Percentiles rank a stretch among this genome's conserved stretches.
phyloP scores from a whole-genome alignment of 208 protist genomes.

The Vickermania ingenoplastis region DNA sequence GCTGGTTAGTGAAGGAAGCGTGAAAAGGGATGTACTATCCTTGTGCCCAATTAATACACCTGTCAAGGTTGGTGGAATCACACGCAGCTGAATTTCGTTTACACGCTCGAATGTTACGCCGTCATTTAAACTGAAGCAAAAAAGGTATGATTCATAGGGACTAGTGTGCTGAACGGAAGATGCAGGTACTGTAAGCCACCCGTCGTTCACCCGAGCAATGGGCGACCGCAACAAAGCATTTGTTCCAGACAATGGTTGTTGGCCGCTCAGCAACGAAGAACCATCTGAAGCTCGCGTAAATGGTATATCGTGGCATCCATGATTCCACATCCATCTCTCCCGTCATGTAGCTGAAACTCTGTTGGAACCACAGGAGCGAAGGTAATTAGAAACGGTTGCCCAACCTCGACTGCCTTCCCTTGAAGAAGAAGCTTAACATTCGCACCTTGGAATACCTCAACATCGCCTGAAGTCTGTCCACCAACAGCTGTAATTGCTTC shows the following conservation, averaged over 20 bases:
- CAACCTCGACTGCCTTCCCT: not conserved
- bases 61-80: slow-evolving; percentile 20
- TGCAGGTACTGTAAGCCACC: slow-evolving; percentile 21
- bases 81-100: slow-evolving; percentile 11
- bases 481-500: not conserved
- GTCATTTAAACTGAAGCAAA: slow-evolving; percentile 60
- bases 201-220: slow-evolving; percentile 16
- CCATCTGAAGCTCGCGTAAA: not conserved
- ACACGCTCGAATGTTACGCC: slow-evolving; percentile 37
- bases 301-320: not conserved
- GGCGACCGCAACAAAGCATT: slow-evolving; percentile 15
- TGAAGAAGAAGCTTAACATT: not conserved
- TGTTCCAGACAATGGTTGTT: slow-evolving; percentile 3
- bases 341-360: not conserved
- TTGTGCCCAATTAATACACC: slow-evolving; percentile 1
- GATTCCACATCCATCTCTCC: not conserved
- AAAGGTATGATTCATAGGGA: slow-evolving; percentile 6
- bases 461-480: not conserved
- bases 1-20: slow-evolving; percentile 4
- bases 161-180: slow-evolving; percentile 17
- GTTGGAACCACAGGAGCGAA: not conserved
- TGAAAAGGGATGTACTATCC: not conserved
- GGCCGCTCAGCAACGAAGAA: not conserved
- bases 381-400: not conserved
- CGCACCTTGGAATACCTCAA: not conserved